Evolutionary conservation across 495 filamentous ascomycete species (phyloP), one percentile per base, ranked within the genome.

Genomic region (Penicillium riverlandense): DNA sequence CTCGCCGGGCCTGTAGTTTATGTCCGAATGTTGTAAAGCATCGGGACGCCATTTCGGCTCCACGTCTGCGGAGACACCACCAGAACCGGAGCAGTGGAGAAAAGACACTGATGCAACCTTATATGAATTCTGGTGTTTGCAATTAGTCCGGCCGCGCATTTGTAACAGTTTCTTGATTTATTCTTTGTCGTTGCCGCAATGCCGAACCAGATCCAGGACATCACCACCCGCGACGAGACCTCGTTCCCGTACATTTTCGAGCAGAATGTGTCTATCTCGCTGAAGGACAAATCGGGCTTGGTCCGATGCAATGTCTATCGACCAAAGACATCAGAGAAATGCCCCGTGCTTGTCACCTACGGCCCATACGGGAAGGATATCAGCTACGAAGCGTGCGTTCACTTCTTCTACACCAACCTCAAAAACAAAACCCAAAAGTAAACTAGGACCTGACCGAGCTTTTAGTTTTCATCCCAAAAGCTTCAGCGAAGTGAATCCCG

Each of bases 341-440:
- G 52, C 11, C 68, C 66, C 7, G 66, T 66, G 8, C 45, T 70
- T 6, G 66, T 70, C 8, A 71, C 68, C 1, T 71, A 71, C 29
- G 66, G 68, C 0, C 80, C 82, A 1, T 86, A 86, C 49, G 82
- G 80, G 9, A 84, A 86, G 49, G 80, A 84, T 30, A 65, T 63
- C 30, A 56, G 48, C 16, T 61, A 59, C 38, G 37, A 44, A 15
- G 57, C 51, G 57, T 72, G 52, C 32, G 58, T 47, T 42, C 40
- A 36, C 36, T 1, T 48, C 34, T 35, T n/a, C 29, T 33, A 36
- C 33, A 32, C 34, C 39, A 22, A 47, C 38, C 22, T 6, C 22
- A 22, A 22, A 22, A 3, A 2, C 22, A 22, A 22, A 22, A 3
- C 22, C 22, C 22, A 22, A 22, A 22, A 22, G 6, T n/a, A n/a